Base-by-base conservation (phyloP, 1,139 yeast species). In the Kodamaea arcana region DNA sequence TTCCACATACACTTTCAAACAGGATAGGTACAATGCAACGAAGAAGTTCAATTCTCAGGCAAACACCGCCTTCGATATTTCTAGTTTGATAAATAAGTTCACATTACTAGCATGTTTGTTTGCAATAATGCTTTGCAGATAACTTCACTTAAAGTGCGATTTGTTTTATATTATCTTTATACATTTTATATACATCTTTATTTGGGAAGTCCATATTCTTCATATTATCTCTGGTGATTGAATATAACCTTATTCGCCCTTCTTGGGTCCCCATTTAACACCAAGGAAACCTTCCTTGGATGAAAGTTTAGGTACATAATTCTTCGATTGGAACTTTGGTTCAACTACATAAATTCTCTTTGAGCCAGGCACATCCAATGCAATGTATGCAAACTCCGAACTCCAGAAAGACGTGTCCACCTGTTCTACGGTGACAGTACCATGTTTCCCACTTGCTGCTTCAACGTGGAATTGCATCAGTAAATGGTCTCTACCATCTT, bases 391-490 rank as follows among this genome's bases (percentile, higher is more conserved):
- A 55, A 84, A 83, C 38, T 83, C 84, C 23, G 88, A 83, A 44
- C 78, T 74, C 65, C 85, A 79, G 43, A 68, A 71, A 3, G 80
- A 71, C 33, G 72, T 71, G 44, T 80, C 85, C 16, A 83, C 67
- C 42, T 92, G 92, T 57, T 88, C 96, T 48, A 86, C 68, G 37
- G 81, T 78, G 5, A 84, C 94, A 21, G 79, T 65, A 8, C 90
- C 96, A 44, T 72, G 67, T 25, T 42, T 49, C 1, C 74, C 74
- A 17, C 49, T 51, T 30, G 56, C 57, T 3, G 94, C 80, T 52
- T 86, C 90, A 30, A 88, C 94, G 51, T 83, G 90, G 60, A 88
- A 88, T 55, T 82, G 80, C 94, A 88, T 83, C 41, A 79, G 69
- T 49, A 85, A 69, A 47, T 83, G 94, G 45, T 85, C 94, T 45